Evolutionary conservation across 1,284 basidiomycete genomes (phyloP).

Genomic region (Moniliella sp.): DNA sequence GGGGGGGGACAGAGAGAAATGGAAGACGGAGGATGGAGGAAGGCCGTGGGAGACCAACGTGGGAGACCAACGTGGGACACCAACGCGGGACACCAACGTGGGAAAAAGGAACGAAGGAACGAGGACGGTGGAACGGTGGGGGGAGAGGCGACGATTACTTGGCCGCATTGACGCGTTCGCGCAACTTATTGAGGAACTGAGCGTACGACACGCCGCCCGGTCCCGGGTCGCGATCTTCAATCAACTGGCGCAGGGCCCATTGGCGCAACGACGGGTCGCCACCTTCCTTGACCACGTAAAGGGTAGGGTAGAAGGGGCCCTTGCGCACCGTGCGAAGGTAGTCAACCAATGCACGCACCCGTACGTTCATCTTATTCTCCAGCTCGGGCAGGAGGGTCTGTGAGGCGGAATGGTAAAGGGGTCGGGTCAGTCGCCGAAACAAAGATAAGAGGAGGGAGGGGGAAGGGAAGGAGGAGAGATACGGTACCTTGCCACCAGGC

Average conservation of each 20-base stretch:
- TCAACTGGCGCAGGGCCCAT: constrained; percentile 79
- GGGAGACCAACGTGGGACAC: no score
- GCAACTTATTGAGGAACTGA: no score
- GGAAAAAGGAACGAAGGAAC: no score
- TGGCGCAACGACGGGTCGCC: constrained; percentile 67
- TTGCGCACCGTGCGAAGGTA: constrained; percentile 67
- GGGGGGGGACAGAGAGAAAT: no score
- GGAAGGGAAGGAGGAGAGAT: background rate
- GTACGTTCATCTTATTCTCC: constrained; percentile 77
- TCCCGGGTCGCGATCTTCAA: constrained; percentile 86
- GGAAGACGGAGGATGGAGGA: no score
- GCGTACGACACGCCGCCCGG: constrained; percentile 61
- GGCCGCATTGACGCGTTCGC: no score
- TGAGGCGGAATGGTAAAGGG: constrained; percentile 30
- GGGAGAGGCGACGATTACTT: no score
- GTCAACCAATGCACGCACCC: constrained; percentile 74
- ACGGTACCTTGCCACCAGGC: constrained; percentile 60
- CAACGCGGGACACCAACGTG: no score
- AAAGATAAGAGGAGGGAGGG: no score
- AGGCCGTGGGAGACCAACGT: no score
- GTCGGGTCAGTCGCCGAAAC: no score
- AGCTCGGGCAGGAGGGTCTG: constrained; percentile 59
- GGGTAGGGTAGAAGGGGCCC: constrained; percentile 72
- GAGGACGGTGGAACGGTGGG: no score
- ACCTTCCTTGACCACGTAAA: constrained; percentile 97